Evolutionary conservation across 2,329 filamentous ascomycete genomes (phyloP).

Genomic region (Fusarium setosum): DNA sequence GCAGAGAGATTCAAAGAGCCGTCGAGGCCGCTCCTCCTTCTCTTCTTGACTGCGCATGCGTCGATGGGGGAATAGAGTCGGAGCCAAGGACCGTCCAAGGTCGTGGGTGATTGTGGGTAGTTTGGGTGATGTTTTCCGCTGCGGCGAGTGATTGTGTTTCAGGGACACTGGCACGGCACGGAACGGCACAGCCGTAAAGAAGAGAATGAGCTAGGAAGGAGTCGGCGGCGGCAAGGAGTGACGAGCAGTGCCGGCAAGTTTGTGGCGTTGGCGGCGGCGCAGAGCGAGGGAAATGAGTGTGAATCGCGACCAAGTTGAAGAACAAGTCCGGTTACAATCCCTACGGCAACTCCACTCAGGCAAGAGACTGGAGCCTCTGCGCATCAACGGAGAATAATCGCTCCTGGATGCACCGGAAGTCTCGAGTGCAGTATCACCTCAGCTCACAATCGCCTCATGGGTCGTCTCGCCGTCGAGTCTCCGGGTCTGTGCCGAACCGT

Average conservation of each 20-base stretch:
- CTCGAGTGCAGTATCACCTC: conserved; percentile 21
- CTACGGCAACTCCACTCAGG: background rate
- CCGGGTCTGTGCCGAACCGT: conserved; percentile 4
- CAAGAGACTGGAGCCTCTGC: background rate
- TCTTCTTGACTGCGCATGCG: conserved; percentile 11
- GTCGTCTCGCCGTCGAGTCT: conserved; percentile 11
- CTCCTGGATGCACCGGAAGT: conserved; percentile 2
- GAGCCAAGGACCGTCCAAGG: background rate
- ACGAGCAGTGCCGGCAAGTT: background rate
- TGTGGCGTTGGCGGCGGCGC: conserved; percentile 1
- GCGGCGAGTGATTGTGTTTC: background rate
- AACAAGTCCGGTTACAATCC: background rate
- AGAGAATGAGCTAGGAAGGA: background rate
- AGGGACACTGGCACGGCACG: conserved; percentile 5
- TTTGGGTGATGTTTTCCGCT: background rate
- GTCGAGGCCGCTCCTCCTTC: conserved; percentile 4
- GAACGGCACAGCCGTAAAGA: conserved; percentile 3
- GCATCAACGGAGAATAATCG: background rate
- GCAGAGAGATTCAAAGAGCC: conserved; percentile 10
- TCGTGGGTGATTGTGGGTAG: background rate
- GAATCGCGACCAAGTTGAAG: background rate
- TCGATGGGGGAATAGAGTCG: background rate
- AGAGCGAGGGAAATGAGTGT: background rate
- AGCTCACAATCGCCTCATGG: conserved; percentile 33
- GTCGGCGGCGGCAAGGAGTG: background rate